These are phyloP conservation scores for Wickerhamomyces silvicola DNA, from an alignment of 805 yeast genomes.

Conservation along the genomic window DNA sequence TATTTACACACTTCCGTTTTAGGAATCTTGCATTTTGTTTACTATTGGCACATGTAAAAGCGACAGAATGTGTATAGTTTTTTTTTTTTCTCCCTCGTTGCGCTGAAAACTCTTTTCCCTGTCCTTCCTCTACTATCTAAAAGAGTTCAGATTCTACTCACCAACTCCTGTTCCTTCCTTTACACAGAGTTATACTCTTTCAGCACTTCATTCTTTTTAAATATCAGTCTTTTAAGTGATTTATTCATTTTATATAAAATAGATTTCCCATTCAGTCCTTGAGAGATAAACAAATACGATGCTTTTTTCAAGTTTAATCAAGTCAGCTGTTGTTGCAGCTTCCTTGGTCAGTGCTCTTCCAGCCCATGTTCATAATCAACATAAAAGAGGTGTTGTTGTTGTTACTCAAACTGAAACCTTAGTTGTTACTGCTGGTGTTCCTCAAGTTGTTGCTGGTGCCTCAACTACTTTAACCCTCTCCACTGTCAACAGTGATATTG, in stretches of 20 bases:
- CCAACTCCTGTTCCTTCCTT: slow-evolving; percentile 28
- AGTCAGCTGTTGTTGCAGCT: slow-evolving; percentile 34
- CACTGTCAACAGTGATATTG: slow-evolving; percentile 22
- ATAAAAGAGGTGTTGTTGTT: slow-evolving; percentile 49
- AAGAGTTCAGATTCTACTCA: slow-evolving; percentile 1
- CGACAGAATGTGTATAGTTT: no score
- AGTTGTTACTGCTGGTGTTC: slow-evolving; percentile 38
- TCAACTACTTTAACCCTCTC: slow-evolving; percentile 21
- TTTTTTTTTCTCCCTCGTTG: neutral
- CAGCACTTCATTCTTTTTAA: slow-evolving; percentile 2
- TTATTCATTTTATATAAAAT: slow-evolving; percentile 2
- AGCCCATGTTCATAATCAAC: slow-evolving; percentile 52
- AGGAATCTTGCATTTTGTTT: no score
- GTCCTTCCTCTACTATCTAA: neutral
- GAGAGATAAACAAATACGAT: slow-evolving; percentile 21
- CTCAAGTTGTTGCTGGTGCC: slow-evolving; percentile 28
- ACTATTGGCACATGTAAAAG: no score
- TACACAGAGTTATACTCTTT: slow-evolving; percentile 20
- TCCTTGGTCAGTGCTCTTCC: slow-evolving; percentile 55
- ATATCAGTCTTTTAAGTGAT: slow-evolving; percentile 1
- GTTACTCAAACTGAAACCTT: slow-evolving; percentile 44
- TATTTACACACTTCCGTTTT: no score
- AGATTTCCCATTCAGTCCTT: neutral
- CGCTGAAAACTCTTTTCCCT: neutral
- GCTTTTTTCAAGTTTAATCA: slow-evolving; percentile 44